phyloP scores from a whole-genome alignment of 768 basidiomycete genomes.

The Psilocybe azurescens region DNA sequence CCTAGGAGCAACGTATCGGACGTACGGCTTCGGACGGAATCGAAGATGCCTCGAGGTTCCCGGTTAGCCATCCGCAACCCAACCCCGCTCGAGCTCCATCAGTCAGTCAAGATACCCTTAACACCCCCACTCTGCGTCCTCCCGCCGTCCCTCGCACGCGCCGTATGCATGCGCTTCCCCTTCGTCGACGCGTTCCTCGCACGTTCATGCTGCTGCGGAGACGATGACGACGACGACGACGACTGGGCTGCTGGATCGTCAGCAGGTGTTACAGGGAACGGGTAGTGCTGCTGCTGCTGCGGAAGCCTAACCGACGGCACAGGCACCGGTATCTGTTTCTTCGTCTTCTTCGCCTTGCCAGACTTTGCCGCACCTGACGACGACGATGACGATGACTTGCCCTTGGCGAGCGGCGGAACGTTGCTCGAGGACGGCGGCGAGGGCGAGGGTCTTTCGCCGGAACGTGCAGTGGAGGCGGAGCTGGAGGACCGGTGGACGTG shows the following conservation, averaged over 20 bases:
- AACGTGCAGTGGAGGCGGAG: conserved; percentile 25
- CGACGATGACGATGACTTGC: conserved; percentile 19
- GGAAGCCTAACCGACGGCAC: conserved; percentile 48
- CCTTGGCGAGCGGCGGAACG: conserved; percentile 18
- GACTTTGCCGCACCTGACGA: conserved; percentile 8
- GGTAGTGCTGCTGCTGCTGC: conserved; percentile 50
- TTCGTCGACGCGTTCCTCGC: conserved; percentile 26
- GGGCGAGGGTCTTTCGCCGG: conserved; percentile 17
- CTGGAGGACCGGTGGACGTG: conserved; percentile 17
- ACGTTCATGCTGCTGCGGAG: conserved; percentile 23
- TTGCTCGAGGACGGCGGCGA: conserved; percentile 23
- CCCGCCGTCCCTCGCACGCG: conserved; percentile 79
- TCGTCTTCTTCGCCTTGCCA: conserved; percentile 40
- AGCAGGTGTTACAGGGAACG: conserved; percentile 64
- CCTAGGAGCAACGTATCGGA: neutral
- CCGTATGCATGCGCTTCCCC: conserved; percentile 65
- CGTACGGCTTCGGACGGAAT: neutral
- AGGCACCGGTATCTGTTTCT: conserved; percentile 48
- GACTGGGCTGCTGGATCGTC: conserved; percentile 24
- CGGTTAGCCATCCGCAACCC: neutral
- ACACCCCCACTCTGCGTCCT: conserved; percentile 89
- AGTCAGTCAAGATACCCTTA: conserved; percentile 64
- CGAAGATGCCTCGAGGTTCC: no score
- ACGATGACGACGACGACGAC: neutral
- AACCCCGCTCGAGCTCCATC: neutral